Percentiles rank a stretch among this genome's conserved stretches.
Evolutionary conservation across 140 eudicot species (phyloP).

Genomic region (Oenanthe javanica): DNA sequence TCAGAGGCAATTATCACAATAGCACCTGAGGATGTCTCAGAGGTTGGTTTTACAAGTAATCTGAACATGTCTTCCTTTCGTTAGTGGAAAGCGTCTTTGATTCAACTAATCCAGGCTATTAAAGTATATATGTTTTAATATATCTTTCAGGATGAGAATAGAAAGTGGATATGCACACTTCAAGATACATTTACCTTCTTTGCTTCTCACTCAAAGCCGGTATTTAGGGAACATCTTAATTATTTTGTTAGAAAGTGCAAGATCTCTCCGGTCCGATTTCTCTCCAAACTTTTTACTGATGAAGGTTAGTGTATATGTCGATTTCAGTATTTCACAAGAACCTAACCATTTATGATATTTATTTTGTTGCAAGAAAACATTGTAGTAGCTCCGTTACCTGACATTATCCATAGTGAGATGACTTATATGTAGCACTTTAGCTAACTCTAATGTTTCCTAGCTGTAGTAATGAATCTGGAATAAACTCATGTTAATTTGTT

Average conservation of each 20-base stretch:
- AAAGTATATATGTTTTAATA: not conserved
- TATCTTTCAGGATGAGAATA: conserved; percentile 50
- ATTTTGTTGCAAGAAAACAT: not conserved
- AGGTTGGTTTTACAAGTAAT: conserved; percentile 37
- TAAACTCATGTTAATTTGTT: not conserved
- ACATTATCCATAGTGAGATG: not conserved
- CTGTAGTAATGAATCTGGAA: not conserved
- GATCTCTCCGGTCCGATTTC: conserved; percentile 41
- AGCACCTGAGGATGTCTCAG: conserved; percentile 28
- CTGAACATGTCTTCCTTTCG: conserved; percentile 1
- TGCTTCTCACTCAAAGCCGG: conserved; percentile 46
- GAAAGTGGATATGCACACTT: conserved; percentile 38
- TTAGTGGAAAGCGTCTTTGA: not conserved
- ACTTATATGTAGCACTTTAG: not conserved
- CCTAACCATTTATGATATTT: not conserved
- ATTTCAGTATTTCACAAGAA: not conserved
- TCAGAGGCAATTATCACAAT: conserved; percentile 45
- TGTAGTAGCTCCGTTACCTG: not conserved
- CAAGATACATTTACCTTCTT: conserved; percentile 62
- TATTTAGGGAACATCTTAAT: conserved; percentile 57
- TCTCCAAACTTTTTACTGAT: conserved; percentile 52
- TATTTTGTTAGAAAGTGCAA: conserved; percentile 49
- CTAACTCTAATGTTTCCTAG: not conserved
- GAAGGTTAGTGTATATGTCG: conserved; percentile 35
- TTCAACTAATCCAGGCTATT: not conserved